A percentile compares a stretch with the other conserved stretches of the same genome.
phyloP scores from a whole-genome alignment of 225 moss, liverwort and hornwort species.

The Climacium dendroides region DNA sequence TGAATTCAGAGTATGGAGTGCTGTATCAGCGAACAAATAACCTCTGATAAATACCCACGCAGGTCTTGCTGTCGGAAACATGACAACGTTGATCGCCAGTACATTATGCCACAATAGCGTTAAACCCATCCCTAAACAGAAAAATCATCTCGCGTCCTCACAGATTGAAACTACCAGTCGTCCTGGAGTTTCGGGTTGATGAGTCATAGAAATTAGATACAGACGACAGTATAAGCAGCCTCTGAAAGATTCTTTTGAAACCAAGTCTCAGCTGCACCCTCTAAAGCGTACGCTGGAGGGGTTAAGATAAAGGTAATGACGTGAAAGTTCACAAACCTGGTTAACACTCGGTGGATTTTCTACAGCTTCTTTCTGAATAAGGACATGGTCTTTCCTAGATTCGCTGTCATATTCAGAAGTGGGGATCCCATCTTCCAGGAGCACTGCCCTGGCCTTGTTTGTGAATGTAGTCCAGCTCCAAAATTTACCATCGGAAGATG shows the following conservation, averaged over 20 bases:
- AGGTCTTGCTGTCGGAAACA: background rate
- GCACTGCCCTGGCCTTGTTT: constrained; percentile 61
- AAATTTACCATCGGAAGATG: constrained; percentile 30
- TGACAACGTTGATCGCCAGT: background rate
- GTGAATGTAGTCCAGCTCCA: constrained; percentile 78
- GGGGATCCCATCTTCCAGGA: constrained; percentile 61
- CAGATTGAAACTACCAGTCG: background rate
- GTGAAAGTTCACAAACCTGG: constrained; percentile 32
- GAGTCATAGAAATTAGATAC: background rate
- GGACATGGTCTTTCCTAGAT: background rate
- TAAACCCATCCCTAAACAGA: background rate
- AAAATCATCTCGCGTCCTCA: background rate
- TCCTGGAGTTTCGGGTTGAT: background rate
- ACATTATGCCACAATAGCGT: background rate
- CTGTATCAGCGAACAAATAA: background rate
- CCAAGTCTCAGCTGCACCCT: background rate
- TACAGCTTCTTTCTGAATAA: constrained; percentile 1
- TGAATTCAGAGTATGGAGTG: background rate
- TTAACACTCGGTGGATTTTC: constrained; percentile 17
- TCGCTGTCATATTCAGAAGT: constrained; percentile 19
- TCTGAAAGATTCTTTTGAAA: background rate
- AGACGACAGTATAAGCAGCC: background rate
- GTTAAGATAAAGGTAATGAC: background rate
- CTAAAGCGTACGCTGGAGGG: background rate
- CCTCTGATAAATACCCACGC: background rate